These are phyloP conservation scores for Raphanus raphanistrum DNA, from an alignment of 345 rosid species.

Conservation along the genomic window DNA sequence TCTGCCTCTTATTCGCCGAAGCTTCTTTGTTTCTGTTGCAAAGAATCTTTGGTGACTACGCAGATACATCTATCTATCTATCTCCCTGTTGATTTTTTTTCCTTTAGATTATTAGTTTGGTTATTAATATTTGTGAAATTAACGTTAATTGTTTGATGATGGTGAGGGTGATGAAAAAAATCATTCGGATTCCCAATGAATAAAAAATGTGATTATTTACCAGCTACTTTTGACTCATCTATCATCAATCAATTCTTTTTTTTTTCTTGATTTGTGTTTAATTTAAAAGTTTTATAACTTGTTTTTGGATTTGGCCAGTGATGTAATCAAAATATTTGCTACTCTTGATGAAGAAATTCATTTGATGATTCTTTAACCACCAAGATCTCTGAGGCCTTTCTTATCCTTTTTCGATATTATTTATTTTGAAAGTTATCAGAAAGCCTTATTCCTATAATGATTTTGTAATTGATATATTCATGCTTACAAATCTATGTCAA, in stretches of 20 bases:
- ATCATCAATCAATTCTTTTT: not conserved
- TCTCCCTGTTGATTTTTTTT: not conserved
- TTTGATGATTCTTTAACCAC: slow-evolving; percentile 37
- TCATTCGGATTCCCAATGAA: slow-evolving; percentile 42
- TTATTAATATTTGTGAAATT: not conserved
- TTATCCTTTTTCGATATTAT: not conserved
- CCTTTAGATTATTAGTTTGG: not conserved
- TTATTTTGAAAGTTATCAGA: no score
- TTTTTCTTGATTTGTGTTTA: not conserved
- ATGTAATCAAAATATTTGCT: slow-evolving; percentile 39
- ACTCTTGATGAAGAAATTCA: slow-evolving; percentile 40
- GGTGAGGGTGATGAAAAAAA: slow-evolving; percentile 41
- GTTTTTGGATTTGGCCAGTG: slow-evolving; percentile 27
- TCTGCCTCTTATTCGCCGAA: not conserved
- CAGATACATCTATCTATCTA: slow-evolving; percentile 25
- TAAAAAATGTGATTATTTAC: slow-evolving; percentile 31
- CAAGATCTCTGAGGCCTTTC: slow-evolving; percentile 46
- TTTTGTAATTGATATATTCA: no score
- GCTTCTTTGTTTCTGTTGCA: not conserved
- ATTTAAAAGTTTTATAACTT: not conserved
- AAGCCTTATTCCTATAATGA: no score
- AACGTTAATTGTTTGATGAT: not conserved
- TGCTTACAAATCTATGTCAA: no score
- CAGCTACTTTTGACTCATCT: slow-evolving; percentile 43
- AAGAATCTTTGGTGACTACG: not conserved